Percentiles rank a stretch among this genome's conserved stretches.
phyloP scores from a whole-genome alignment of 805 yeast genomes.

The Candida coquimbonensis region DNA sequence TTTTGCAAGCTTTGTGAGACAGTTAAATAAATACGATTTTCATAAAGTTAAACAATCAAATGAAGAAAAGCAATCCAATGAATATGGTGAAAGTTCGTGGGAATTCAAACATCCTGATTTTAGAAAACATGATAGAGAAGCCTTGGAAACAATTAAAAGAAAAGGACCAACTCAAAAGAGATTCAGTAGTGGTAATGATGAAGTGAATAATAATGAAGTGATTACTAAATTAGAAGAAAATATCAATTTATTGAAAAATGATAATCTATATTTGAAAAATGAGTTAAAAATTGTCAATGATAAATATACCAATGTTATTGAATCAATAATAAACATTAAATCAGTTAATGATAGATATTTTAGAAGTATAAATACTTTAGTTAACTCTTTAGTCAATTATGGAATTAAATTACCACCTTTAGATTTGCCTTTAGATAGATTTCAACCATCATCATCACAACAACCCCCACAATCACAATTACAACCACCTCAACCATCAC shows the following conservation, averaged over 20 bases:
- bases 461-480: not conserved
- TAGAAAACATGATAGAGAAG: constrained; percentile 64
- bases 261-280: constrained; percentile 26
- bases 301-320: constrained; percentile 59
- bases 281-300: constrained; percentile 39
- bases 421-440: constrained; percentile 34
- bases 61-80: constrained; percentile 47
- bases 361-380: constrained; percentile 42
- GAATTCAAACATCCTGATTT: constrained; percentile 93
- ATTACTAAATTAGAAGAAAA: constrained; percentile 16
- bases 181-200: constrained; percentile 19
- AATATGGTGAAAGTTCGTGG: constrained; percentile 81
- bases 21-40: constrained; percentile 92
- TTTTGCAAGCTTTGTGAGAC: constrained; percentile 92
- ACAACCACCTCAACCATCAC: constrained; percentile 5
- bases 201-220: constrained; percentile 9
- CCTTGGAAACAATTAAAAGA: constrained; percentile 80
- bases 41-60: constrained; percentile 81
- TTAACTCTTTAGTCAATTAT: constrained; percentile 41
- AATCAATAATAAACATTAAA: constrained; percentile 50
- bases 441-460: constrained; percentile 5
- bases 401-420: constrained; percentile 67
- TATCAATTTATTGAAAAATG: constrained; percentile 14
- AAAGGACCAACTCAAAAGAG: constrained; percentile 62
- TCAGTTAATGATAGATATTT: constrained; percentile 50